A percentile compares a stretch with the other conserved stretches of the same genome.
phyloP scores from a whole-genome alignment of 306 rosid species.

The Rosa chinensis region DNA sequence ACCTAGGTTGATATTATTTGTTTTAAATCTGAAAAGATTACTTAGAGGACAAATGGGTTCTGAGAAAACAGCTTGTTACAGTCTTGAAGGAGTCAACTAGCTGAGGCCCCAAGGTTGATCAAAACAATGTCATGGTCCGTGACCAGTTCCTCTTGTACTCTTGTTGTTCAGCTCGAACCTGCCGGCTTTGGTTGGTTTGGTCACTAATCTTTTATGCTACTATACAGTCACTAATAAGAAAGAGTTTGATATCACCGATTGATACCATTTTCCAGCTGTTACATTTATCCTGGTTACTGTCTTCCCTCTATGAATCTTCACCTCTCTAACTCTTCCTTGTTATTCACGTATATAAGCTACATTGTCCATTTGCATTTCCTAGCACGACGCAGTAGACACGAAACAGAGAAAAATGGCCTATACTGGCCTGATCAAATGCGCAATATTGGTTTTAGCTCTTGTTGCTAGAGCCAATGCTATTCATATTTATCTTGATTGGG shows the following conservation, averaged over 20 bases:
- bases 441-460: constrained; percentile 17
- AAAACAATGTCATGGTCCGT: constrained; percentile 16
- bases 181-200: constrained; percentile 20
- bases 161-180: neutral
- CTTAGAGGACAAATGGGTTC: neutral
- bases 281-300: neutral
- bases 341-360: constrained; percentile 2
- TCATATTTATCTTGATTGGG: constrained; percentile 50
- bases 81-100: neutral
- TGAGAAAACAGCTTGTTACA: neutral
- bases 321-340: constrained; percentile 6
- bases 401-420: constrained; percentile 27
- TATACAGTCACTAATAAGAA: neutral
- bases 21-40: neutral
- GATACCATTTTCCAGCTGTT: constrained; percentile 6
- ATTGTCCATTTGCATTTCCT: constrained; percentile 6
- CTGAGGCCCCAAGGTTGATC: constrained; percentile 13
- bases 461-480: constrained; percentile 31
- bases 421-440: constrained; percentile 10
- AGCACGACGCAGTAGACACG: neutral
- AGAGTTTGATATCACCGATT: constrained; percentile 13
- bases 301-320: constrained; percentile 26
- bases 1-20: neutral
- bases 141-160: constrained; percentile 6
- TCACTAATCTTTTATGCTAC: neutral